Base-by-base conservation (phyloP, 495 filamentous ascomycete species). In the Cenococcum geophilum region DNA sequence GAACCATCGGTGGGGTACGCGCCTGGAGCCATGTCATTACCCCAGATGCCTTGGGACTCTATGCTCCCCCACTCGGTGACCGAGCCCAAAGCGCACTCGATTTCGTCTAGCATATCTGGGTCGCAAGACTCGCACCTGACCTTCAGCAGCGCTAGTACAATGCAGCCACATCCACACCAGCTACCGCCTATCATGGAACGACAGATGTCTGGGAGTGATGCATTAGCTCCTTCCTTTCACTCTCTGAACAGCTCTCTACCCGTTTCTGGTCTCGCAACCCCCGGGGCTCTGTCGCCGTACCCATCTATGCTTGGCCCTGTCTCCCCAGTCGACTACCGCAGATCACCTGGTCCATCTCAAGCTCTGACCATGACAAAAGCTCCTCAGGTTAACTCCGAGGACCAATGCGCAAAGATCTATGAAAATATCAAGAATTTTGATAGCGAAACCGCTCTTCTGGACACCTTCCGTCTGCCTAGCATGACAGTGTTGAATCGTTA, bases 41-140 rank as follows among this genome's bases (percentile, higher is more conserved):
- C 91, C 32, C 92, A 89, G 69, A 89, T 92, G 83, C 84, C 89
- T 25, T 96, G 91, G 91, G 91, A 96, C 72, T 80, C 84, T 20
- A 88, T 92, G 74, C 82, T 89, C 72, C 79, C 86, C 49, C 78
- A 82, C 61, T 73, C 79, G 32, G 80, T 82, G 60, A 76, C 79
- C 12, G 66, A 69, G 47, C 64, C 64, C 53, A 91, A 89, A 73
- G 76, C 85, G 34, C 84, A 84, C 64, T 84, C 88, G 21, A 82
- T 88, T 68, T 74, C 79, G 27, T 86, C 80, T 18, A 82, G 80
- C 67, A 77, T 80, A 35, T 82, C 85, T 48, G 79, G 76, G 55
- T 83, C 86, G 34, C 86, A 87, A 68, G 89, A 92, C 59, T 81
- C 83, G 55, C 78, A 80, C 64, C 69, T 77, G 45, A 75, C 80